Conservation (phyloP, 2,329 filamentous ascomycete species). For the Colletotrichum noveboracense region DNA sequence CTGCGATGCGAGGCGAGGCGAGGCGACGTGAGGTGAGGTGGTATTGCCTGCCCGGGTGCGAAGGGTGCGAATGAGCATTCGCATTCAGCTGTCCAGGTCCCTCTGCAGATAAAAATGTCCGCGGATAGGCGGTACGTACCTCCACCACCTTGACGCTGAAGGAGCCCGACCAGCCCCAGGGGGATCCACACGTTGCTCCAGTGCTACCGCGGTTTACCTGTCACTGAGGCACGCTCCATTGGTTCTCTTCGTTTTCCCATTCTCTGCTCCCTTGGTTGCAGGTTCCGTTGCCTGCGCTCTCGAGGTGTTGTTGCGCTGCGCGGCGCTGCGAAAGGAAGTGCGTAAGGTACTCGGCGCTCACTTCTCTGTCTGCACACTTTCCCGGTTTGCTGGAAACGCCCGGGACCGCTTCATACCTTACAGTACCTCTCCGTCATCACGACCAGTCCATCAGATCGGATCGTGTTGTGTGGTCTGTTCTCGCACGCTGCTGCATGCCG, state of each 20-base stretch:
- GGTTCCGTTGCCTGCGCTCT: neutral
- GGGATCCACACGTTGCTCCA: conserved; percentile 12
- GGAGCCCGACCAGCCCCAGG: neutral
- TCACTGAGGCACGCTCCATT: conserved; percentile 12
- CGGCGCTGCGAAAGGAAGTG: neutral
- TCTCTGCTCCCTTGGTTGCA: neutral
- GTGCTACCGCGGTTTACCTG: conserved; percentile 5
- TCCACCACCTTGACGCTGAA: neutral
- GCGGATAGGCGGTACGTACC: neutral
- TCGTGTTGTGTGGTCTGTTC: neutral
- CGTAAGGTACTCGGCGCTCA: neutral
- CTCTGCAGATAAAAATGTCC: neutral
- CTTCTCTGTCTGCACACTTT: neutral
- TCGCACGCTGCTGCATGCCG: neutral
- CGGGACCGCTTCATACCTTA: neutral
- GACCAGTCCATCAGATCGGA: neutral
- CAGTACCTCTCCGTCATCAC: neutral
- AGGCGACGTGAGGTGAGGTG: neutral
- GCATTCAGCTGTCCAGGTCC: neutral
- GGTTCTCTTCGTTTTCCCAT: neutral
- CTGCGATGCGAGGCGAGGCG: neutral
- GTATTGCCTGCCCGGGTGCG: neutral
- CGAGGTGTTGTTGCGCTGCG: neutral
- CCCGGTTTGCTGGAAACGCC: conserved; percentile 13
- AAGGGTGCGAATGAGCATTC: neutral